These are phyloP conservation scores for Pythium chondricola DNA, from an alignment of 352 stramenopile species.

Conservation along the genomic window DNA sequence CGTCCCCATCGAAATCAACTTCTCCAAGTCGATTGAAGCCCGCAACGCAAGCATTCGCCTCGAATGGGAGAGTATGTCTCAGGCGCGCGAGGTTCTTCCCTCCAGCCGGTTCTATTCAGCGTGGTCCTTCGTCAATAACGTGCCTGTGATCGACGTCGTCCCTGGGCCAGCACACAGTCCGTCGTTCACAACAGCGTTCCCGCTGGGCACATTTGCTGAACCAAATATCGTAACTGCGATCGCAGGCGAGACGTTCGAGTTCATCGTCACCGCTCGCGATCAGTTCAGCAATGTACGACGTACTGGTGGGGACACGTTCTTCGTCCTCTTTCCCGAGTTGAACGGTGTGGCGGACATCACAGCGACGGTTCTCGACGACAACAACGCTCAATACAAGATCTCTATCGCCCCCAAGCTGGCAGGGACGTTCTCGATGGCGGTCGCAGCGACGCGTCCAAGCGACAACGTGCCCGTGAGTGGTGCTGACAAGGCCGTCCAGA, in stretches of 20 bases:
- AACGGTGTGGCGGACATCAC: not conserved
- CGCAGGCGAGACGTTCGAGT: constrained; percentile 4
- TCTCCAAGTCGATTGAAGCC: constrained; percentile 31
- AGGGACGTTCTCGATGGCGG: constrained; percentile 17
- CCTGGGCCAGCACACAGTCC: constrained; percentile 3
- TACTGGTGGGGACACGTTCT: constrained; percentile 12
- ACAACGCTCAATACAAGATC: constrained; percentile 13
- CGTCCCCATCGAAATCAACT: constrained; percentile 40
- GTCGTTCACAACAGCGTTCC: constrained; percentile 18
- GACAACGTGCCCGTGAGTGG: constrained; percentile 6
- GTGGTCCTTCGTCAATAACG: constrained; percentile 52
- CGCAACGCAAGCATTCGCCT: constrained; percentile 32
- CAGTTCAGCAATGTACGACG: constrained; percentile 14
- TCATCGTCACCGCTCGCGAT: constrained; percentile 15
- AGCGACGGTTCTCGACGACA: constrained; percentile 2
- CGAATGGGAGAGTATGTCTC: constrained; percentile 52
- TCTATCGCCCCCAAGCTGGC: constrained; percentile 8
- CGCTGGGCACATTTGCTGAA: not conserved
- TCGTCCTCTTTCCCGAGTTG: constrained; percentile 14
- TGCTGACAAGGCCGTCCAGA: constrained; percentile 4
- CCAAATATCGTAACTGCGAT: constrained; percentile 2
- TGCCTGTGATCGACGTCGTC: constrained; percentile 21
- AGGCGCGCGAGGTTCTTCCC: constrained; percentile 34
- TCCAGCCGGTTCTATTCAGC: constrained; percentile 37
- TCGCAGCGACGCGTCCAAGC: constrained; percentile 7